phyloP scores from a whole-genome alignment of 2,329 filamentous ascomycete genomes.

The Exophiala sp. region DNA sequence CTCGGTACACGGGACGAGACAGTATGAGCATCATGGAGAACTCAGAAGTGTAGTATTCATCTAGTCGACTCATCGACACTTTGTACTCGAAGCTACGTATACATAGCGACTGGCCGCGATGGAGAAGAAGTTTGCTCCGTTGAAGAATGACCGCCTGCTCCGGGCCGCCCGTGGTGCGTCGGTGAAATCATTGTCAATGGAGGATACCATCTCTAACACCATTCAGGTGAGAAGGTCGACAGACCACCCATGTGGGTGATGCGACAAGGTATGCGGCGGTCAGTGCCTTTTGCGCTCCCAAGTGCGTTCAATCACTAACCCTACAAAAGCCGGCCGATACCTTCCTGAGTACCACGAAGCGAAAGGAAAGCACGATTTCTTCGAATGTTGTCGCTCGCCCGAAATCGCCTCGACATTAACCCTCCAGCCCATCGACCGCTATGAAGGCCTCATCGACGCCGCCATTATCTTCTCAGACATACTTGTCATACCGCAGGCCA shows the following conservation, averaged over 20 bases:
- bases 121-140: conserved; percentile 69
- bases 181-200: neutral
- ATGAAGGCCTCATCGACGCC: conserved; percentile 82
- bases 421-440: conserved; percentile 91
- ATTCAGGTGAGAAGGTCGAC: conserved; percentile 74
- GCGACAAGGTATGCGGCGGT: conserved; percentile 73
- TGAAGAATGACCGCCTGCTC: conserved; percentile 90
- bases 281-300: conserved; percentile 19
- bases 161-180: conserved; percentile 77
- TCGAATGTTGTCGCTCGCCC: conserved; percentile 91
- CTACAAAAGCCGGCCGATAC: conserved; percentile 75
- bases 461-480: conserved; percentile 99
- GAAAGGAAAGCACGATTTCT: conserved; percentile 89
- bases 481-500: conserved; percentile 92
- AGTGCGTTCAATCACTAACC: conserved; percentile 3
- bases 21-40: too few species aligned
- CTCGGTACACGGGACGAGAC: too few species aligned
- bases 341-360: conserved; percentile 96
- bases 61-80: too few species aligned
- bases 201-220: conserved; percentile 1
- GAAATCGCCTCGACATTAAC: conserved; percentile 92
- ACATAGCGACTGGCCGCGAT: conserved; percentile 41
- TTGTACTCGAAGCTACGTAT: neutral
- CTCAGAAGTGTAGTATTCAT: too few species aligned
- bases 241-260: conserved; percentile 98